phyloP scores from a whole-genome alignment of 1,139 yeast species.

The Taphrina pruni region DNA sequence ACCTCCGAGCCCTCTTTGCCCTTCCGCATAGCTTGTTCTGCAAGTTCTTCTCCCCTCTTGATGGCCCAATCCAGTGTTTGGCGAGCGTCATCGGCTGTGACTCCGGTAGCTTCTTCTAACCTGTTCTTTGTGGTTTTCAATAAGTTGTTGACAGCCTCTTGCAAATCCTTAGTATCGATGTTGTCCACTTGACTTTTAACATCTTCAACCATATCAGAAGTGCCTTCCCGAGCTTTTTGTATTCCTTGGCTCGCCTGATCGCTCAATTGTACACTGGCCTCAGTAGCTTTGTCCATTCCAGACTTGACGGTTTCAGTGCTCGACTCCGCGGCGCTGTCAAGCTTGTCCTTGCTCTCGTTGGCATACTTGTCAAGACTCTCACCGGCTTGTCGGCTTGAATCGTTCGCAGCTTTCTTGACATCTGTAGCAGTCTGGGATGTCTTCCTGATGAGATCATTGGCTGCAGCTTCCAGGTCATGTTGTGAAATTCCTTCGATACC shows the following conservation, averaged over 20 bases:
- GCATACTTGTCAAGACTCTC: neutral
- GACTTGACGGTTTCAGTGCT: neutral
- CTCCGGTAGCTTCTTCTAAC: constrained; percentile 32
- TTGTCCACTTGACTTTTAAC: constrained; percentile 6
- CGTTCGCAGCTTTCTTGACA: neutral
- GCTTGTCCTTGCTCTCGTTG: neutral
- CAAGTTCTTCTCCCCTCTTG: constrained; percentile 28
- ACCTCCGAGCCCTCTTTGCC: constrained; percentile 18
- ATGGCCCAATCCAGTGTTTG: constrained; percentile 30
- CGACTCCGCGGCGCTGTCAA: neutral
- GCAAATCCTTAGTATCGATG: constrained; percentile 18
- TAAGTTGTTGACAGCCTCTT: constrained; percentile 30
- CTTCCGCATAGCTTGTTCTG: constrained; percentile 28
- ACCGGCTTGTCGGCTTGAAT: neutral
- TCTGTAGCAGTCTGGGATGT: constrained; percentile 6
- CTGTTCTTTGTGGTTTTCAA: constrained; percentile 16
- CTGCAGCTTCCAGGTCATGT: constrained; percentile 29
- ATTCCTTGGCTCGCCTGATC: constrained; percentile 41
- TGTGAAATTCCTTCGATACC: constrained; percentile 25
- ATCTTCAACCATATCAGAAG: constrained; percentile 17
- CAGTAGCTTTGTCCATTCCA: constrained; percentile 34
- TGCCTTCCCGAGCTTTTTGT: neutral
- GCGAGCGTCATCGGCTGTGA: constrained; percentile 28
- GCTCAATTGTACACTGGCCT: constrained; percentile 18
- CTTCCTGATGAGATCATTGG: constrained; percentile 20